Conservation (phyloP, 257 asterid species). For the Penstemon barbatus region DNA sequence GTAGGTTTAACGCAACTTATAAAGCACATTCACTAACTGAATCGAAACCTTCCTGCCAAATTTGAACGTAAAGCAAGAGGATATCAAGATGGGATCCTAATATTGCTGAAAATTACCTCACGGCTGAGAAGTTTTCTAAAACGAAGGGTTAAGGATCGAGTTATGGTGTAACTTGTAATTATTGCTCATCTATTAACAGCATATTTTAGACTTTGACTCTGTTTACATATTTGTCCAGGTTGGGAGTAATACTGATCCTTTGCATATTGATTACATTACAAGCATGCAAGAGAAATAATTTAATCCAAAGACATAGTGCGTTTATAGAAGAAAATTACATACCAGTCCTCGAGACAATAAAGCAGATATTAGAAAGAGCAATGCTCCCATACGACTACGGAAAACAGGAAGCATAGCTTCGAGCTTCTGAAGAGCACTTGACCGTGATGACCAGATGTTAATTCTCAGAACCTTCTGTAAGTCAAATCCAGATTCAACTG, state of each 20-base stretch:
- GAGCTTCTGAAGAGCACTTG: slow-evolving; percentile 58
- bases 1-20: too few relatives aligned
- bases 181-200: neutral
- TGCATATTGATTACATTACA: neutral
- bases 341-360: slow-evolving; percentile 94
- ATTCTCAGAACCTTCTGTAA: slow-evolving; percentile 69
- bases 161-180: neutral
- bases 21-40: too few relatives aligned
- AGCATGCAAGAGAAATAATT: neutral
- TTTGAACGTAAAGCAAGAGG: too few relatives aligned
- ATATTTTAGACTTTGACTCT: neutral
- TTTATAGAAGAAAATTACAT: slow-evolving; percentile 26
- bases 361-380: slow-evolving; percentile 90
- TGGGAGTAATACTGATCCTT: slow-evolving; percentile 6
- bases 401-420: slow-evolving; percentile 75
- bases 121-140: neutral
- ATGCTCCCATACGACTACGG: slow-evolving; percentile 94
- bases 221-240: neutral
- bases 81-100: neutral
- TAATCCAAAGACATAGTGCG: neutral
- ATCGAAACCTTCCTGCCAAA: too few relatives aligned
- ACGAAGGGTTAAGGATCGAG: neutral
- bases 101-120: neutral
- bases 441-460: slow-evolving; percentile 51
- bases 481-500: slow-evolving; percentile 75